Evolutionary conservation across 768 basidiomycete genomes (phyloP).

Genomic region (Auriscalpium orientale): DNA sequence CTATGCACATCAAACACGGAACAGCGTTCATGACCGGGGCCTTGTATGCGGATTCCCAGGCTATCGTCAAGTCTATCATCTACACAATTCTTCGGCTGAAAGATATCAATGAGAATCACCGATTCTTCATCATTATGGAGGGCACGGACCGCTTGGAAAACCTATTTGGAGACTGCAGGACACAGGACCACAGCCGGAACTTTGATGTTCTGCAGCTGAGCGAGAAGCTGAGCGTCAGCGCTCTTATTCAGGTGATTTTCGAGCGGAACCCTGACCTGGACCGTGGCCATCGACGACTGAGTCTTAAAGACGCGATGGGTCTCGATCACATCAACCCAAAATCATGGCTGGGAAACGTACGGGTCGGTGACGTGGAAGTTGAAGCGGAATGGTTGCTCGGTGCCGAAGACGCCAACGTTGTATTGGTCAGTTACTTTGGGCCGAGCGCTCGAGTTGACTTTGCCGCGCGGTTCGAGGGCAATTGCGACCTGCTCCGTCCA

Average conservation of each 20-base stretch:
- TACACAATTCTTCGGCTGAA: neutral
- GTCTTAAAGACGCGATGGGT: neutral
- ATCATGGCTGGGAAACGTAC: neutral
- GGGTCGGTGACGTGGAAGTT: neutral
- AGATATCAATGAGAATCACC: neutral
- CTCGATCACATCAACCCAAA: neutral
- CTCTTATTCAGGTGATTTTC: neutral
- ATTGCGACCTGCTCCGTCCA: neutral
- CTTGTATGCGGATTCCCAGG: constrained; percentile 5
- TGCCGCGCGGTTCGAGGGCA: neutral
- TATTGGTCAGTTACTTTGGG: neutral
- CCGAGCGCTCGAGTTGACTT: neutral
- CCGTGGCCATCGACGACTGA: neutral
- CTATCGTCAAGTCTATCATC: constrained; percentile 4
- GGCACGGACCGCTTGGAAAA: neutral
- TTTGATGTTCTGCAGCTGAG: neutral
- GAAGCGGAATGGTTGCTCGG: neutral
- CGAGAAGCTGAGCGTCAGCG: neutral
- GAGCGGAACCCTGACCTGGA: neutral
- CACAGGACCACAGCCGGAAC: neutral
- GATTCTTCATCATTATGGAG: neutral
- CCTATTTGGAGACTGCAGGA: neutral
- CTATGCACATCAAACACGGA: neutral
- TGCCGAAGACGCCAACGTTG: neutral
- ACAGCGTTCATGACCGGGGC: neutral